Base-by-base conservation (phyloP, 345 rosid species). In the Rhodomyrtus tomentosa region DNA sequence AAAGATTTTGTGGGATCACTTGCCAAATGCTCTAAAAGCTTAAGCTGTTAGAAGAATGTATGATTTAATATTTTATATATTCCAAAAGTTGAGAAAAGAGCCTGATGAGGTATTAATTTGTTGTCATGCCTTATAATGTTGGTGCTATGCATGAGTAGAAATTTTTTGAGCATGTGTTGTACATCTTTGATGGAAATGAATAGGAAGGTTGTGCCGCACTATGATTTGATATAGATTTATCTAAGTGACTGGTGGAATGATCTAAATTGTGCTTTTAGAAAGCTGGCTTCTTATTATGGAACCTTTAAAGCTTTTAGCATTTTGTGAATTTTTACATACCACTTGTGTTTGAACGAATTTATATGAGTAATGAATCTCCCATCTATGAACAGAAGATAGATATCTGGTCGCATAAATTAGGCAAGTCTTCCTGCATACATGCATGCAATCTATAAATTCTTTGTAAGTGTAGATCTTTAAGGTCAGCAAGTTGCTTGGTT, bases 11-110 rank as follows among this genome's bases (percentile, higher is more conserved):
- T n/a, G n/a, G n/a, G n/a, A n/a, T n/a, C n/a, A n/a, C n/a, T n/a
- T n/a, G n/a, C n/a, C n/a, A n/a, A n/a, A n/a, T n/a, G n/a, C n/a
- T n/a, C n/a, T n/a, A n/a, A n/a, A n/a, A n/a, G n/a, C n/a, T n/a
- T n/a, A n/a, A n/a, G n/a, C n/a, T n/a, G n/a, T n/a, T n/a, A n/a
- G n/a, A n/a, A n/a, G n/a, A n/a, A n/a, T n/a, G n/a, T n/a, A n/a
- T n/a, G n/a, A n/a, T n/a, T n/a, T n/a, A n/a, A n/a, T n/a, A n/a
- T n/a, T n/a, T n/a, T n/a, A n/a, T n/a, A n/a, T n/a, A n/a, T n/a
- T n/a, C n/a, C n/a, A n/a, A 14, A 98, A 98, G 88, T 92, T 96
- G 91, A 88, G 96, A 90, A 95, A 96, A 89, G 99, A 98, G 87
- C 99, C 99, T 7, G 98, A 94, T 88, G 99, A 98, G 99, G 99